Conservation (phyloP, 352 stramenopile genomes). For the Phytophthora aleatoria region DNA sequence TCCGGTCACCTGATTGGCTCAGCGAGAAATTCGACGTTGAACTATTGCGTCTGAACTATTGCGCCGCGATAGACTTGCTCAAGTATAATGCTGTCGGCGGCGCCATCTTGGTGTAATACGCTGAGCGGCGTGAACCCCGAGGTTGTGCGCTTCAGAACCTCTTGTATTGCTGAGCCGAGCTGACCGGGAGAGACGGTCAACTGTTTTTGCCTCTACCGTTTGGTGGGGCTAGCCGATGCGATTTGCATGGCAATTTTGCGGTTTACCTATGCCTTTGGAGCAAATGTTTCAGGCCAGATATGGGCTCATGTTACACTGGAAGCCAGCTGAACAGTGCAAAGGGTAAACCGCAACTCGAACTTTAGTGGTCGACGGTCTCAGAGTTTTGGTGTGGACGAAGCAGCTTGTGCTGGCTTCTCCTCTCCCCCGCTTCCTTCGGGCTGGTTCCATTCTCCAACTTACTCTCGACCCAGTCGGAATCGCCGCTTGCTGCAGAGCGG, state of each 20-base stretch:
- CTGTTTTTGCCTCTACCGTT: constrained; percentile 32
- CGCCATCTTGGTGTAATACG: constrained; percentile 6
- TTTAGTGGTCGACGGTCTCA: constrained; percentile 34
- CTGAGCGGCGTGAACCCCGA: background rate
- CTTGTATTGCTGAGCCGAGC: constrained; percentile 7
- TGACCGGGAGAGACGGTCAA: constrained; percentile 24
- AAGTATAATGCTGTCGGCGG: background rate
- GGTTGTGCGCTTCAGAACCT: background rate
- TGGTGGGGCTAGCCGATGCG: constrained; percentile 5
- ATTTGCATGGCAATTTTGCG: constrained; percentile 19
- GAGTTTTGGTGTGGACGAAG: constrained; percentile 8
- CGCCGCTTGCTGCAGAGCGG: constrained; percentile 1
- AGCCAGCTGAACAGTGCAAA: constrained; percentile 36
- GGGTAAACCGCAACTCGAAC: constrained; percentile 24
- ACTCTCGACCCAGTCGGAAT: constrained; percentile 11
- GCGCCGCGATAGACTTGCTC: constrained; percentile 10
- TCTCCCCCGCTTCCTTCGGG: constrained; percentile 9
- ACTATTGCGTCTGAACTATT: constrained; percentile 12
- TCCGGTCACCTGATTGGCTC: constrained; percentile 15
- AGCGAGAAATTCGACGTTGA: constrained; percentile 25
- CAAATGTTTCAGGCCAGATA: constrained; percentile 28
- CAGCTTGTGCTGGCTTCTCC: constrained; percentile 8
- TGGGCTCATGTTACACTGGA: constrained; percentile 22
- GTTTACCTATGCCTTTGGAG: constrained; percentile 21
- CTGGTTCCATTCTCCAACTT: constrained; percentile 34